Evolutionary conservation across 2,329 filamentous ascomycete species (phyloP), one percentile per base, ranked within the genome.

Genomic region (Exophiala bonariae): DNA sequence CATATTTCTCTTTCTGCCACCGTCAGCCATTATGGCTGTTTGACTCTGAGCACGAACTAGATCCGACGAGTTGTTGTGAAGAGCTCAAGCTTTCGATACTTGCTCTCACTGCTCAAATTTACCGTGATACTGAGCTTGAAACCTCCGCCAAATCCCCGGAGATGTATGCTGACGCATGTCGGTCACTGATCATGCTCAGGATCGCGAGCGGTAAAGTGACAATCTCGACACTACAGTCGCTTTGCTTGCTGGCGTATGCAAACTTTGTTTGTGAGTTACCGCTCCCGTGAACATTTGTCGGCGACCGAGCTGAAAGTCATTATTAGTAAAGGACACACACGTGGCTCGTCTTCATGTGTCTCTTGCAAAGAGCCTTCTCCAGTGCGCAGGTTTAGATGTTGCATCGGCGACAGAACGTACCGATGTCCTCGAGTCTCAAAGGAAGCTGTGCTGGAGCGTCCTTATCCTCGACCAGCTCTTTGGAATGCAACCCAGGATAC

Each of bases 341-440:
- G 66, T 77, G 0, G 75, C 74, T 10, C 72, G 74, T 40, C 78
- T 78, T 37, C 66, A 78, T 46, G 71, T 78, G 0, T 73, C 74
- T 4, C 67, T 78, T 11, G 72, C 71, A 1, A 69, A 74, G 30
- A 75, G 78, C 50, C 68, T 78, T 8, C 77, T 74, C 50, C 72
- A 72, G 5, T 74, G 74, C 0, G 74, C 75, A 5, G 72, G 71
- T 70, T 57, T 78, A 1, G 75, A 78, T 44, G 55, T 72, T 0
- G 66, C 71, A 34, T 65, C 67, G 0, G 59, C 64, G 1, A 54
- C 60, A 0, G 72, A 78, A 41, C 67, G 75, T 7, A 78, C 77
- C 56, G 11, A 6, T 26, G 11, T 26, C 11, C 11, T 6, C 23
- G 23, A 26, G 23, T 26, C 23, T 26, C 23, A 11, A 75, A 71